A percentile compares a stretch with the other conserved stretches of the same genome.
These are phyloP conservation scores for Mrakia frigida DNA, from an alignment of 768 basidiomycete species.

Conservation along the genomic window DNA sequence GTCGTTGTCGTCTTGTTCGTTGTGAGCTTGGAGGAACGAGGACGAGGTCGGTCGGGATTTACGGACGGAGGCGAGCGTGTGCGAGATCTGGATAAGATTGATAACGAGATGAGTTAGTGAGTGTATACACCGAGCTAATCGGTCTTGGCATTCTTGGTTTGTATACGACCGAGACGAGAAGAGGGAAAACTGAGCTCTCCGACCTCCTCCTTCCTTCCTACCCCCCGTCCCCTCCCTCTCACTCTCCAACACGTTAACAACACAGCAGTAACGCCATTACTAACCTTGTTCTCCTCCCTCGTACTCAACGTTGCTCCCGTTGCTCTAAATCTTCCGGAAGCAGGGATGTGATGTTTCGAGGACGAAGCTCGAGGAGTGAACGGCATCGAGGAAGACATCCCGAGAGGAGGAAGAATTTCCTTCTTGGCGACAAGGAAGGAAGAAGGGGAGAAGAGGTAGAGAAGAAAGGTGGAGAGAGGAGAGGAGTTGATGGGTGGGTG, in stretches of 20 bases:
- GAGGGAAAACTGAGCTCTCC: too few species aligned
- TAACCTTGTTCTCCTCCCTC: slow-evolving; percentile 17
- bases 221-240: neutral
- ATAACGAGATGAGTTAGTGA: neutral
- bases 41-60: neutral
- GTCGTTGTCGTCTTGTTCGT: neutral
- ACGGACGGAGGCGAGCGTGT: slow-evolving; percentile 18
- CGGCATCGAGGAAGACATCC: slow-evolving; percentile 7
- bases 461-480: neutral
- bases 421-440: neutral
- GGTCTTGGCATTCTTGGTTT: too few species aligned
- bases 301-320: slow-evolving; percentile 19
- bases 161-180: too few species aligned
- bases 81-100: neutral
- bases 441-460: neutral
- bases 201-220: neutral
- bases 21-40: neutral
- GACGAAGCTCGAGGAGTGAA: slow-evolving; percentile 23
- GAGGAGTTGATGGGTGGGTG: too few species aligned
- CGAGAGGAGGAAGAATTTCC: neutral
- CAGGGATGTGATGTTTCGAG: neutral
- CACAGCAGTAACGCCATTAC: too few species aligned
- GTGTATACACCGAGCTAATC: neutral
- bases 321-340: slow-evolving; percentile 5
- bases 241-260: too few species aligned